phyloP scores from a whole-genome alignment of 2,329 filamentous ascomycete genomes.

The Fusarium sublunatum region DNA sequence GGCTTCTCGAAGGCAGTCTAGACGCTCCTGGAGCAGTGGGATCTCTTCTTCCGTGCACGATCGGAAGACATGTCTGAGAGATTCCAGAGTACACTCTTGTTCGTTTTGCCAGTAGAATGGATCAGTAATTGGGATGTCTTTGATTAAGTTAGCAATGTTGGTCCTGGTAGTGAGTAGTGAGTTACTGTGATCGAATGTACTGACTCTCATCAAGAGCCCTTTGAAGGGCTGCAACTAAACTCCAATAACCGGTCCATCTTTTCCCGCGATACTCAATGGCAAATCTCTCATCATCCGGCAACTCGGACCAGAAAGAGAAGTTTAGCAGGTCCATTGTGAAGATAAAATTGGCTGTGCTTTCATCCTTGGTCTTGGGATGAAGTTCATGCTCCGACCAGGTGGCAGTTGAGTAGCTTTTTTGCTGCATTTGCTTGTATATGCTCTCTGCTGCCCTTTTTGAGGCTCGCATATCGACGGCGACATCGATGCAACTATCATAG shows the following conservation, averaged over 20 bases:
- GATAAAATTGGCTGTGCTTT: conserved; percentile 86
- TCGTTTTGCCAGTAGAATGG: conserved; percentile 87
- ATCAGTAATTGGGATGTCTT: conserved; percentile 87
- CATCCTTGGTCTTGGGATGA: conserved; percentile 85
- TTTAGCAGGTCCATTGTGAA: conserved; percentile 98
- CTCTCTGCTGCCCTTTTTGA: conserved; percentile 84
- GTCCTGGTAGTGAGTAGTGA: not conserved
- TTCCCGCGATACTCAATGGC: conserved; percentile 83
- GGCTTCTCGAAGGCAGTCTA: conserved; percentile 84
- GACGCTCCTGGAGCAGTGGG: conserved; percentile 81
- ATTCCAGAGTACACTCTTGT: conserved; percentile 78
- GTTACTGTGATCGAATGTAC: conserved; percentile 25
- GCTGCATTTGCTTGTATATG: conserved; percentile 85
- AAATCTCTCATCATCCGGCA: conserved; percentile 77
- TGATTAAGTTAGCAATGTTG: conserved; percentile 2
- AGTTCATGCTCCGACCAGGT: conserved; percentile 91
- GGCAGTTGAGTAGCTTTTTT: conserved; percentile 83
- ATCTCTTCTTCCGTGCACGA: conserved; percentile 89
- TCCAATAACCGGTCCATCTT: conserved; percentile 95
- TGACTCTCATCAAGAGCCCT: conserved; percentile 86
- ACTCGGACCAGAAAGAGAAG: conserved; percentile 94
- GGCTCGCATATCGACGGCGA: conserved; percentile 84
- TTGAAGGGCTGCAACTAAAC: conserved; percentile 86
- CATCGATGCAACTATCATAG: conserved; percentile 92
- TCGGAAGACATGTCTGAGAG: conserved; percentile 82